Evolutionary conservation across 495 filamentous ascomycete species (phyloP).

Genomic region (Neurospora hispaniola): DNA sequence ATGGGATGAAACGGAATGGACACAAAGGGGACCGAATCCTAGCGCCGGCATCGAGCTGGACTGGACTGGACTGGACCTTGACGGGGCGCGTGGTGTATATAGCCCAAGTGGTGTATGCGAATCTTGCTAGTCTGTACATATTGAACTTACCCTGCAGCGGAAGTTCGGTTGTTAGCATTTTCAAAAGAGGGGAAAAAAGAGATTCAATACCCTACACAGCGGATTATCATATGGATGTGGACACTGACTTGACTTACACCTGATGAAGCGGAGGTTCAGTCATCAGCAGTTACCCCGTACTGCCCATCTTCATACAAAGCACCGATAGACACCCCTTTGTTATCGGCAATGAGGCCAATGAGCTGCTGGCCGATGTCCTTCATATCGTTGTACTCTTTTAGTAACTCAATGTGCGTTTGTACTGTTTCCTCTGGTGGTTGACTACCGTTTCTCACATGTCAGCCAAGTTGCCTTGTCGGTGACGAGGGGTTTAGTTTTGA

Average conservation of each 20-base stretch:
- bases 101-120: not conserved
- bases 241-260: not conserved
- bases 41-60: not conserved
- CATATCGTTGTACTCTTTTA: conserved; percentile 74
- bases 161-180: not conserved
- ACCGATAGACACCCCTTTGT: conserved; percentile 47
- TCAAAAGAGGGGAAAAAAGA: not conserved
- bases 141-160: not conserved
- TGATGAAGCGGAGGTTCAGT: conserved; percentile 2
- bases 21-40: not conserved
- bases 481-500: not conserved
- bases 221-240: not conserved
- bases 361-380: conserved; percentile 63
- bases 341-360: conserved; percentile 65
- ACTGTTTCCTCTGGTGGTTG: conserved; percentile 27
- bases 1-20: not conserved
- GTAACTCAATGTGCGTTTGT: conserved; percentile 51
- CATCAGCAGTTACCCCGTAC: conserved; percentile 14
- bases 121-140: not conserved
- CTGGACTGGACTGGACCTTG: not conserved
- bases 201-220: not conserved
- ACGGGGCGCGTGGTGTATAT: not conserved
- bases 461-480: not conserved
- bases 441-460: not conserved
- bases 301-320: conserved; percentile 50